A percentile compares a stretch with the other conserved stretches of the same genome.
Conservation (phyloP, 2,329 filamentous ascomycete species). For the Aspergillus awamori region DNA sequence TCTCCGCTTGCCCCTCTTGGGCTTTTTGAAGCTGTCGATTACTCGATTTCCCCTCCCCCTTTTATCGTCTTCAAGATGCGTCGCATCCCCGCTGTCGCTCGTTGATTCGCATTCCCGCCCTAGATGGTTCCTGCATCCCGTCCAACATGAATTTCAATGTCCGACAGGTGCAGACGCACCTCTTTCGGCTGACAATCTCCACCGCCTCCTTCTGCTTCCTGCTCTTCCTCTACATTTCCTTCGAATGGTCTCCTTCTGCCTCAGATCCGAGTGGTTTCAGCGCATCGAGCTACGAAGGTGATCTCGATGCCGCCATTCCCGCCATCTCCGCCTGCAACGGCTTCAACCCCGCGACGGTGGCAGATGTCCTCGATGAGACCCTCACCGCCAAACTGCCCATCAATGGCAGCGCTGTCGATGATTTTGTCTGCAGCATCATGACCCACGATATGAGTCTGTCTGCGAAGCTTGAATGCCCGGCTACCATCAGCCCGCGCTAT, state of each 20-base stretch:
- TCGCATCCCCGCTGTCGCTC: not conserved
- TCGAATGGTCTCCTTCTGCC: not conserved
- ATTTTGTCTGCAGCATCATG: conserved; percentile 3
- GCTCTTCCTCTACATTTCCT: not conserved
- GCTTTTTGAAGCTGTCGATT: no score
- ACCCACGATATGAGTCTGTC: not conserved
- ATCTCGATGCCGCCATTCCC: not conserved
- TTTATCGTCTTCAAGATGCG: no score
- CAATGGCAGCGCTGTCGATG: conserved; percentile 5
- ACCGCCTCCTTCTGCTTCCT: not conserved
- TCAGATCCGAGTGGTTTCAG: not conserved
- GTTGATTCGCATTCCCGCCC: not conserved
- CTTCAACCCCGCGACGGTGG: conserved; percentile 2
- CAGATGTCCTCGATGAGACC: not conserved
- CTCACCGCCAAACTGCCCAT: conserved; percentile 1
- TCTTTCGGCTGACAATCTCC: not conserved
- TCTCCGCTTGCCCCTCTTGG: no score
- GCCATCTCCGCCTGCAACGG: conserved; percentile 2
- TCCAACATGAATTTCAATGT: not conserved
- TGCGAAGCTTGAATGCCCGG: not conserved
- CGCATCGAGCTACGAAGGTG: not conserved
- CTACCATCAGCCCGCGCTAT: conserved; percentile 1
- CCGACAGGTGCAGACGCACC: not conserved
- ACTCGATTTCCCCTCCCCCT: no score
- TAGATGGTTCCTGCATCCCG: not conserved